These are phyloP conservation scores for Mortierella sp. DNA, from an alignment of 371 early-diverging fungal genomes.

Conservation along the genomic window DNA sequence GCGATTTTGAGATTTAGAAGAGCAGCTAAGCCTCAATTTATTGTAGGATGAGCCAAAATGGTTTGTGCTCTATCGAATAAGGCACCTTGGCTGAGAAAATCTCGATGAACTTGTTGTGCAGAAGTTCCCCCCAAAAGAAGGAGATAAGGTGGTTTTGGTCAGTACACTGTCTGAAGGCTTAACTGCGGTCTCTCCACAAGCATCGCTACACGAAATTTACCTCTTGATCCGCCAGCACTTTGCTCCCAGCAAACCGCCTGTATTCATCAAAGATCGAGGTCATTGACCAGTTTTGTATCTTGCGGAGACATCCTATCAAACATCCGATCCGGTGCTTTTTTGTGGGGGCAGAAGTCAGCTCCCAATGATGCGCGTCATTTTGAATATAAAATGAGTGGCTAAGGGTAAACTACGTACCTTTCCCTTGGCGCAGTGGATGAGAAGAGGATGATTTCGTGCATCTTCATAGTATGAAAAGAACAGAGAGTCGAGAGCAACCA, in stretches of 20 bases:
- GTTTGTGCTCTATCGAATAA: conserved; percentile 61
- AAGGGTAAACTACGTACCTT: too few species aligned
- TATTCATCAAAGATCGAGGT: conserved; percentile 97
- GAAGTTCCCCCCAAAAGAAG: too few species aligned
- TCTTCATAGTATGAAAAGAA: conserved; percentile 52
- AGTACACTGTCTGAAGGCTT: too few species aligned
- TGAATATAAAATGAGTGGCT: too few species aligned
- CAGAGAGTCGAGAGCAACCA: not conserved
- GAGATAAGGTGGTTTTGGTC: too few species aligned
- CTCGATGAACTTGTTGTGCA: conserved; percentile 71
- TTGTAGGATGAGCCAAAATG: conserved; percentile 57
- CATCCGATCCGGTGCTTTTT: conserved; percentile 90
- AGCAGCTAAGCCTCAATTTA: too few species aligned
- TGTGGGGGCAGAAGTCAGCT: too few species aligned
- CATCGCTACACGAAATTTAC: too few species aligned
- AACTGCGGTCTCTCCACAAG: too few species aligned
- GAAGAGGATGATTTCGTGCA: conserved; percentile 80
- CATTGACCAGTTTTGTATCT: conserved; percentile 94
- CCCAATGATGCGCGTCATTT: too few species aligned
- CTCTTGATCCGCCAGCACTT: conserved; percentile 94
- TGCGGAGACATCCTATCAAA: conserved; percentile 91
- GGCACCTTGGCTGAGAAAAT: conserved; percentile 70
- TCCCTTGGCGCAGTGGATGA: conserved; percentile 95
- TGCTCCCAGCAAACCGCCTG: conserved; percentile 90
- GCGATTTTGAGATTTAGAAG: too few species aligned